A percentile compares a stretch with the other conserved stretches of the same genome.
phyloP scores from a whole-genome alignment of 257 asterid genomes.

The Scutellaria barbata region DNA sequence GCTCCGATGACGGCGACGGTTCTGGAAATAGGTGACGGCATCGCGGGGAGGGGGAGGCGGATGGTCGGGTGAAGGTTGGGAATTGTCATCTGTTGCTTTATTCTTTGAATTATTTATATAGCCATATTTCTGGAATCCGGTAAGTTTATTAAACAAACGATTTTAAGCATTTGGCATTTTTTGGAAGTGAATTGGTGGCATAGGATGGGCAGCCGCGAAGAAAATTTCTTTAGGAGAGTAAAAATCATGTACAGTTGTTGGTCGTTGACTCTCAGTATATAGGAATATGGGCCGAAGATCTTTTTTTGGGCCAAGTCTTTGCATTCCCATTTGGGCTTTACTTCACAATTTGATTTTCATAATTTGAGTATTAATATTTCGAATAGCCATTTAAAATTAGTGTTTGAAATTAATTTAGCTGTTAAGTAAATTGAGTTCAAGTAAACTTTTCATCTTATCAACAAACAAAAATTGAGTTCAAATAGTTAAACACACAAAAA shows the following conservation, averaged over 20 bases:
- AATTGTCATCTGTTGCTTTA: conserved; percentile 38
- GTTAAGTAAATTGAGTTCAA: too few relatives aligned
- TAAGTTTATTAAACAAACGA: background rate
- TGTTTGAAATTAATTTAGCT: too few relatives aligned
- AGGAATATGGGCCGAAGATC: background rate
- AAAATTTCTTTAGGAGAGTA: background rate
- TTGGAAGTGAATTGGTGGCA: conserved; percentile 2
- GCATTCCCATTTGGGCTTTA: too few relatives aligned
- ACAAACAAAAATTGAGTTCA: too few relatives aligned
- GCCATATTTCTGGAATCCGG: background rate
- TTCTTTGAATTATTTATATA: background rate
- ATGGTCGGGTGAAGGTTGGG: conserved; percentile 35
- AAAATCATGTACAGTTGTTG: too few relatives aligned
- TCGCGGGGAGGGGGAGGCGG: conserved; percentile 33
- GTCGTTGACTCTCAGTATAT: too few relatives aligned
- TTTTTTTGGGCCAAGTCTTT: too few relatives aligned
- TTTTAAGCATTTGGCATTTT: conserved; percentile 6
- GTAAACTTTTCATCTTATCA: too few relatives aligned
- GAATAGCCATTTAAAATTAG: too few relatives aligned
- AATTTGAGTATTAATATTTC: too few relatives aligned
- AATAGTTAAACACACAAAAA: too few relatives aligned
- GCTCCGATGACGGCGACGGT: conserved; percentile 95
- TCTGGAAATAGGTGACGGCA: conserved; percentile 46
- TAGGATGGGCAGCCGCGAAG: background rate
- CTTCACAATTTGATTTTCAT: too few relatives aligned